Conservation (phyloP, 1,284 basidiomycete genomes). For the Agroathelia rolfsii region DNA sequence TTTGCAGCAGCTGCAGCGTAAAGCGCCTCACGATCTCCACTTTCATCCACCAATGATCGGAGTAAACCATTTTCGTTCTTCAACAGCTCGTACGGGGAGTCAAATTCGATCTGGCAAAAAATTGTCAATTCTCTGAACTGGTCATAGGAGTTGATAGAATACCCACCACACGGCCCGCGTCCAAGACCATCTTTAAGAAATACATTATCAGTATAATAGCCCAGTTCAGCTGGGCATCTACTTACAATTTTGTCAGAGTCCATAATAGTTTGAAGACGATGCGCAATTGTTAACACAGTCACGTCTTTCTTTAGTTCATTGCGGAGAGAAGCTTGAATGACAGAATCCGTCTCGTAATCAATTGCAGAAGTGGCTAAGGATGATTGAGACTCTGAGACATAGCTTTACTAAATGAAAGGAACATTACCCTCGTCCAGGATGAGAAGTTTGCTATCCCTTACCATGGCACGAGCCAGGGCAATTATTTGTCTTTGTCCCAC, state of each 20-base stretch:
- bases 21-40: constrained; percentile 25
- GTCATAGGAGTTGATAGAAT: constrained; percentile 18
- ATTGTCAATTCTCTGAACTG: background rate
- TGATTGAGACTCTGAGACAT: constrained; percentile 25
- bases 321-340: constrained; percentile 18
- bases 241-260: constrained; percentile 48
- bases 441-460: constrained; percentile 27
- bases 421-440: constrained; percentile 48
- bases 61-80: constrained; percentile 24
- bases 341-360: constrained; percentile 17
- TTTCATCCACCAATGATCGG: constrained; percentile 26
- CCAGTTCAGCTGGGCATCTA: constrained; percentile 1
- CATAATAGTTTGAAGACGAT: constrained; percentile 59
- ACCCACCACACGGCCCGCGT: constrained; percentile 26
- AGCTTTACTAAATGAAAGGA: background rate
- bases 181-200: constrained; percentile 23
- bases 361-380: constrained; percentile 21
- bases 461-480: constrained; percentile 24
- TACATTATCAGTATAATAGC: background rate
- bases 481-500: constrained; percentile 44
- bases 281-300: constrained; percentile 65
- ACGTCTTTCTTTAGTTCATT: constrained; percentile 52
- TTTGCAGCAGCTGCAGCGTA: constrained; percentile 26
- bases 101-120: constrained; percentile 23
- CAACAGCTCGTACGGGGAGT: constrained; percentile 24